phyloP scores from a whole-genome alignment of 768 basidiomycete genomes.

The Hygrocybe coccinea region DNA sequence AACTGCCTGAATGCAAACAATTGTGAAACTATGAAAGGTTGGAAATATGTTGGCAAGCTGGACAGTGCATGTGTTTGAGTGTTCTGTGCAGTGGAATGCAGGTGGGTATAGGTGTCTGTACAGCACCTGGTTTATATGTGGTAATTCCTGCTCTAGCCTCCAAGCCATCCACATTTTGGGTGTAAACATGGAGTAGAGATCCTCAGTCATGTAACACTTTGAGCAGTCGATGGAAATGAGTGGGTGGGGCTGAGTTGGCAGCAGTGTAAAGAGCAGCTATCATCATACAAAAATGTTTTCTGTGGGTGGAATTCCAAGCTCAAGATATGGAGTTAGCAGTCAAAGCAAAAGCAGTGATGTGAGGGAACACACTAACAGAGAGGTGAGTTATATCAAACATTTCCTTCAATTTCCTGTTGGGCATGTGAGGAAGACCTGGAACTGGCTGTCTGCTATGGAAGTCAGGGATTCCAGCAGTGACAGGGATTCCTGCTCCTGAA shows the following conservation, averaged over 20 bases:
- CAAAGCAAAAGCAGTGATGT: neutral
- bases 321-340: neutral
- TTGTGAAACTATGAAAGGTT: neutral
- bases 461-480: neutral
- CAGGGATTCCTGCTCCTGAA: neutral
- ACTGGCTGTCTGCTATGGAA: neutral
- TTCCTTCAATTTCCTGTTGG: neutral
- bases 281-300: neutral
- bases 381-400: neutral
- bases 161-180: constrained; percentile 95
- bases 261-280: neutral
- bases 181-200: constrained; percentile 74
- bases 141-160: constrained; percentile 64
- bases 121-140: neutral
- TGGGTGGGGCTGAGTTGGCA: neutral
- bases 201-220: neutral
- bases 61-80: neutral
- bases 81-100: neutral
- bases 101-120: neutral
- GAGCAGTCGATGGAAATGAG: neutral
- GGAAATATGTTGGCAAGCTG: neutral
- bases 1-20: neutral
- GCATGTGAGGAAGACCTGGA: neutral
- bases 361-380: neutral
- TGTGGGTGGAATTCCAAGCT: neutral